A percentile compares a stretch with the other conserved stretches of the same genome.
phyloP scores from a whole-genome alignment of 2,329 filamentous ascomycete species.

The Ophiostoma quercus region DNA sequence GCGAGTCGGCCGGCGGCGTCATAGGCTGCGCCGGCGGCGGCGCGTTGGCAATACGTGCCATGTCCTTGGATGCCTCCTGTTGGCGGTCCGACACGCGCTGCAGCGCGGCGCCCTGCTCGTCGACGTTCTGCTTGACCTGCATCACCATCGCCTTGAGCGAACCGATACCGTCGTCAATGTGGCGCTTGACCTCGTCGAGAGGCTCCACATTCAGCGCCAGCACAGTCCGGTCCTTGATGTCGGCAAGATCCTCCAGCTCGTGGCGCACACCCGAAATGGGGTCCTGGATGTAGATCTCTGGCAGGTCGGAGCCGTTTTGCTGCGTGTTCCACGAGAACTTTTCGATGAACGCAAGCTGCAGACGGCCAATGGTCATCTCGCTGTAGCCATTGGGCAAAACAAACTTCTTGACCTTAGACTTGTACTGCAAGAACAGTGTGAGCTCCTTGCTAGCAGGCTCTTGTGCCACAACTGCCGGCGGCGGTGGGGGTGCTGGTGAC shows the following conservation, averaged over 20 bases:
- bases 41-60: slow-evolving; percentile 53
- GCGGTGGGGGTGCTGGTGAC: not conserved
- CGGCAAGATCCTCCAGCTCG: slow-evolving; percentile 85
- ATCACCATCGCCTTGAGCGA: slow-evolving; percentile 78
- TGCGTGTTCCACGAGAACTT: slow-evolving; percentile 99
- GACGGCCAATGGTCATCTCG: slow-evolving; percentile 76
- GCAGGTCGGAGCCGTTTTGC: slow-evolving; percentile 83
- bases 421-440: slow-evolving; percentile 92
- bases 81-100: slow-evolving; percentile 87
- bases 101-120: slow-evolving; percentile 75
- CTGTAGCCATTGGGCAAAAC: slow-evolving; percentile 77
- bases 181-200: slow-evolving; percentile 91
- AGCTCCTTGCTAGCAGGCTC: slow-evolving; percentile 66
- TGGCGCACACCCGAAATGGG: slow-evolving; percentile 93
- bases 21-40: slow-evolving; percentile 35
- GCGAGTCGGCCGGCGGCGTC: slow-evolving; percentile 44
- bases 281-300: slow-evolving; percentile 97
- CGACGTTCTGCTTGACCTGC: slow-evolving; percentile 74
- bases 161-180: slow-evolving; percentile 87
- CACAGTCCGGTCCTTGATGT: slow-evolving; percentile 92
- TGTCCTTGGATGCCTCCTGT: slow-evolving; percentile 80
- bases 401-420: slow-evolving; percentile 95
- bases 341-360: slow-evolving; percentile 96
- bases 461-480: not conserved
- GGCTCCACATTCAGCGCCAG: slow-evolving; percentile 91